Evolutionary conservation across 2,329 filamentous ascomycete species (phyloP), one percentile per base, ranked within the genome.

Genomic region (Monosporascus sp.): DNA sequence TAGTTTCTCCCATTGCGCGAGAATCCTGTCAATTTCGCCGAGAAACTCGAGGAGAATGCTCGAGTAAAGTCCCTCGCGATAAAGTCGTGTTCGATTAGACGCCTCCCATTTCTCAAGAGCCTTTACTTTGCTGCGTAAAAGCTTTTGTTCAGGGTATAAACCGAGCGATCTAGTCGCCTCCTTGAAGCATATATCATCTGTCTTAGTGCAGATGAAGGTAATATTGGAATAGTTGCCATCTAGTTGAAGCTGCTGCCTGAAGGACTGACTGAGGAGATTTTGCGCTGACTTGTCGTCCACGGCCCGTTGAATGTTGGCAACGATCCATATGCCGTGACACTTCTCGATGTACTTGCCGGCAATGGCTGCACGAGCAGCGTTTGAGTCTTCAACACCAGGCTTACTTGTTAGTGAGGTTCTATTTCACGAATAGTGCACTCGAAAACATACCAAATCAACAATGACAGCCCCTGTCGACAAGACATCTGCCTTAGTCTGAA

Each of bases 251-350:
- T 84, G 81, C 1, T 75, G 70, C 57, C 79, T 81, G 66, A 84
- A 83, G 0, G 75, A 72, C 19, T 80, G 71, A 0, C 79, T 78
- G 2, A 85, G 71, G 1, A 85, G 67, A 2, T 71, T 74, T 54
- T 81, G 79, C 1, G 82, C 81, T 6, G 78, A 73, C 58, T 82
- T 83, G 57, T 85, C 80, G 60, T 84, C 77, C 0, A 84, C 78
- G 9, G 81, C 81, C 31, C 81, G 72, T 49, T 72, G 82, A 52
- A 85, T 84, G 0, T 78, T 78, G 2, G 81, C 78, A 37, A 83
- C 77, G 51, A 84, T 78, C 78, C 78, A 85, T 0, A 85, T 64
- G 0, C 74, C 76, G 1, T 77, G 78, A 57, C 82, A 86, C 55
- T 79, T 73, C 61, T 85, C 79, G 68, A 85, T 77, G 58, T 87